phyloP scores from a whole-genome alignment of 305 asterid genomes.

The Euphrasia arctica region DNA sequence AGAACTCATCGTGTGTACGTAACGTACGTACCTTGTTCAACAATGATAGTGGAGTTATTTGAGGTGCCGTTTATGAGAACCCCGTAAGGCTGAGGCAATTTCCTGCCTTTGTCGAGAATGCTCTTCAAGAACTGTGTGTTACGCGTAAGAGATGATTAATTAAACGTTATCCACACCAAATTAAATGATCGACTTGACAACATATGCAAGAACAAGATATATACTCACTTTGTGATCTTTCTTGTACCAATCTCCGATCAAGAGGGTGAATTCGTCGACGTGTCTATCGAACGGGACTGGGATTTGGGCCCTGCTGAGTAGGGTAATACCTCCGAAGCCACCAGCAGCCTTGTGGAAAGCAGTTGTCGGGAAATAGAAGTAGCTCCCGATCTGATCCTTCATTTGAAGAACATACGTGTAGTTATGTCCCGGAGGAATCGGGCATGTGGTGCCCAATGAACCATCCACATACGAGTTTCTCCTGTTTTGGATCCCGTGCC shows the following conservation, averaged over 20 bases:
- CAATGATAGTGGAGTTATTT: not conserved
- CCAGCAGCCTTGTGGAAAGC: conserved; percentile 2
- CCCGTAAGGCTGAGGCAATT: conserved; percentile 1
- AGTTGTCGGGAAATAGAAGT: not conserved
- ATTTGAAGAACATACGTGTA: not conserved
- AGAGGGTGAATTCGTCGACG: not conserved
- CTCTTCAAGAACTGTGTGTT: not conserved
- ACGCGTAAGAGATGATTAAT: not conserved
- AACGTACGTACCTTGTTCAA: conserved; percentile 29
- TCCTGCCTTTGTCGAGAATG: not conserved
- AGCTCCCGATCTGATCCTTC: conserved; percentile 2
- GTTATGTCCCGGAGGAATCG: not conserved
- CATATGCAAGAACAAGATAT: not conserved
- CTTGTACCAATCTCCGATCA: conserved; percentile 2
- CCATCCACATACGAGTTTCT: not conserved
- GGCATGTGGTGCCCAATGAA: not conserved
- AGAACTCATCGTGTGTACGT: not conserved
- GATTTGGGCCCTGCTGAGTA: not conserved
- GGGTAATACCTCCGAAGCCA: not conserved
- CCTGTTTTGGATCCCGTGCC: not conserved
- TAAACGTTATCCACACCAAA: not conserved
- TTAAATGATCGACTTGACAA: not conserved
- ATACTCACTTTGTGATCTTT: not conserved
- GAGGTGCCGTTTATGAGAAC: not conserved
- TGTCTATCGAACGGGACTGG: not conserved